Evolutionary conservation across 352 stramenopile species (phyloP).

Genomic region (Pythium rishiriense): DNA sequence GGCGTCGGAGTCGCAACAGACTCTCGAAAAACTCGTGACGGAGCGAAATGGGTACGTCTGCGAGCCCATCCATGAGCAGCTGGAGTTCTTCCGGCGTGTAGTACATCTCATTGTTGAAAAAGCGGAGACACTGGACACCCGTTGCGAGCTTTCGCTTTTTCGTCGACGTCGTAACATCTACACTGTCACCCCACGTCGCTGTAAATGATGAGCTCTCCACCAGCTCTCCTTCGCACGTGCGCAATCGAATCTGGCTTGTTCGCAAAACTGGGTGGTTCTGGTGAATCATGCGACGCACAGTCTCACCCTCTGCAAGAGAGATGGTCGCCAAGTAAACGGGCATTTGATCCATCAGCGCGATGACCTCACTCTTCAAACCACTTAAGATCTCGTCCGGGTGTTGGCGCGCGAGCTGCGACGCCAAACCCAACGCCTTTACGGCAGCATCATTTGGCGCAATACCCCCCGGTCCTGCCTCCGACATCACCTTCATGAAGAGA

Average conservation of each 20-base stretch:
- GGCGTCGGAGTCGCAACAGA: slow-evolving; percentile 88
- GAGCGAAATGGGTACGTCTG: slow-evolving; percentile 53
- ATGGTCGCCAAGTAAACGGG: slow-evolving; percentile 93
- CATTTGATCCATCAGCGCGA: slow-evolving; percentile 32
- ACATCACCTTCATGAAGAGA: slow-evolving; percentile 60
- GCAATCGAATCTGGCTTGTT: slow-evolving; percentile 65
- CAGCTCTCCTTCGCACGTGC: slow-evolving; percentile 78
- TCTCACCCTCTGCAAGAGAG: slow-evolving; percentile 97
- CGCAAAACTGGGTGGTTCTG: slow-evolving; percentile 78
- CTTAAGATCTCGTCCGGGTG: slow-evolving; percentile 25
- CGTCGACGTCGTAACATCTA: neutral
- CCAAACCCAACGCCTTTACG: slow-evolving; percentile 46
- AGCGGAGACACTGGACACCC: slow-evolving; percentile 91
- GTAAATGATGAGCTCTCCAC: slow-evolving; percentile 82
- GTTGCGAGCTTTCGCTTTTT: slow-evolving; percentile 41
- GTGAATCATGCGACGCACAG: slow-evolving; percentile 95
- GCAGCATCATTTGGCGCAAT: slow-evolving; percentile 74
- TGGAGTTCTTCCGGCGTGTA: slow-evolving; percentile 95
- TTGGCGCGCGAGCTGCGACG: slow-evolving; percentile 27
- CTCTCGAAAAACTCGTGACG: slow-evolving; percentile 87
- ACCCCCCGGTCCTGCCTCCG: slow-evolving; percentile 14
- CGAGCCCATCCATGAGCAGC: slow-evolving; percentile 83
- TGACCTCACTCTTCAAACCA: slow-evolving; percentile 47
- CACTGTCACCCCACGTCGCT: slow-evolving; percentile 41
- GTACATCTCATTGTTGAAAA: slow-evolving; percentile 99